phyloP scores from a whole-genome alignment of 83 land plant genomes.

The Thuja plicata region DNA sequence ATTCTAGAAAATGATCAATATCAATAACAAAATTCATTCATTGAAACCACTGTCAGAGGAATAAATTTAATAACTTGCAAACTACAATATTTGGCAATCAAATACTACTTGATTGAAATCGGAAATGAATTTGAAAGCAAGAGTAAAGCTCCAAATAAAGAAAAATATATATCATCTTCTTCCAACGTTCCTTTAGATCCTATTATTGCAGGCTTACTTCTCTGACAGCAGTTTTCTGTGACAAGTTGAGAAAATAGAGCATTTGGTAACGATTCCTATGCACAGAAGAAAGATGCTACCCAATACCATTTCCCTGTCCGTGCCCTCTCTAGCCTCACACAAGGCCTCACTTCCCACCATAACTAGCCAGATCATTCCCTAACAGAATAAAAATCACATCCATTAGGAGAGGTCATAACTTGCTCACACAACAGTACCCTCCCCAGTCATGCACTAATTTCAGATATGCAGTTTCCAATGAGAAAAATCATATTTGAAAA shows the following conservation, averaged over 20 bases:
- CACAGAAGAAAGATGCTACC: neutral
- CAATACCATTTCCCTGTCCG: too few relatives aligned
- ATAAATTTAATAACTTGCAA: neutral
- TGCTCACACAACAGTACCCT: too few relatives aligned
- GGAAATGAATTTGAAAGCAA: neutral
- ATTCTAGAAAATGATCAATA: neutral
- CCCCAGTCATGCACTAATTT: too few relatives aligned
- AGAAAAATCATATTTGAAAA: too few relatives aligned
- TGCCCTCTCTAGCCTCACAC: too few relatives aligned
- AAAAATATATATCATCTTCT: too few relatives aligned
- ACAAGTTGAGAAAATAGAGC: neutral
- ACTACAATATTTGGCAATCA: neutral
- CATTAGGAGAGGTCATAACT: too few relatives aligned
- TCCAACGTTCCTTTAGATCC: neutral
- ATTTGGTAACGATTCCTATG: neutral
- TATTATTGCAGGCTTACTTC: neutral
- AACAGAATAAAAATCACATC: too few relatives aligned
- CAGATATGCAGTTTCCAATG: too few relatives aligned
- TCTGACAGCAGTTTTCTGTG: neutral
- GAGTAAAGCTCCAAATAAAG: neutral
- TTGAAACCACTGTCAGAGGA: neutral
- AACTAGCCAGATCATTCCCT: too few relatives aligned
- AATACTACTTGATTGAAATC: neutral
- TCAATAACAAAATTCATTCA: neutral
- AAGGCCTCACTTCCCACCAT: too few relatives aligned